A percentile compares a stretch with the other conserved stretches of the same genome.
Conservation (phyloP, 208 protist species). For the Trypanosoma lewisi region DNA sequence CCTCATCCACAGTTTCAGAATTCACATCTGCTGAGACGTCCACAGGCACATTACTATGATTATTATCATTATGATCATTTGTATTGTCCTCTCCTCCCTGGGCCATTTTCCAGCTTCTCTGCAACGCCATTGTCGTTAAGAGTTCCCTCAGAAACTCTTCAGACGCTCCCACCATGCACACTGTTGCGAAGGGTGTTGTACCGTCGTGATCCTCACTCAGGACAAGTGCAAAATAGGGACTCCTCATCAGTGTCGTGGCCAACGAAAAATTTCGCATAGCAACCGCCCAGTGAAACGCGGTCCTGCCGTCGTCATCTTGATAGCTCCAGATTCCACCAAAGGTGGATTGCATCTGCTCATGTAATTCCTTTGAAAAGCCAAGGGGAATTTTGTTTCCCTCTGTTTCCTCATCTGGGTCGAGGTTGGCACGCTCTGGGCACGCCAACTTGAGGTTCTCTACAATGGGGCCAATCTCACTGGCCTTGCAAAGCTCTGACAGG, state of each 20-base stretch:
- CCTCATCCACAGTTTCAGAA: not conserved
- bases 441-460: slow-evolving; percentile 39
- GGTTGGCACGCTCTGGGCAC: slow-evolving; percentile 12
- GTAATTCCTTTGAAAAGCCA: slow-evolving; percentile 1
- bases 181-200: slow-evolving; percentile 73
- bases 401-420: not conserved
- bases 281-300: slow-evolving; percentile 87
- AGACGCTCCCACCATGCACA: slow-evolving; percentile 72
- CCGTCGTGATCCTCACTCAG: slow-evolving; percentile 72
- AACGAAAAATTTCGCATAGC: slow-evolving; percentile 76
- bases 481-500: slow-evolving; percentile 73
- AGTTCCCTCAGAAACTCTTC: slow-evolving; percentile 56
- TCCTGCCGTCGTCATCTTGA: slow-evolving; percentile 84
- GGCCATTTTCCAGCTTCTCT: slow-evolving; percentile 20
- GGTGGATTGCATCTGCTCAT: slow-evolving; percentile 24
- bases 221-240: slow-evolving; percentile 58
- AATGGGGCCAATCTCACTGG: slow-evolving; percentile 51
- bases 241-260: slow-evolving; percentile 49
- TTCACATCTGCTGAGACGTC: not conserved
- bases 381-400: not conserved
- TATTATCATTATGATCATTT: too few species aligned
- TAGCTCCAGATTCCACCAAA: slow-evolving; percentile 63
- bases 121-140: slow-evolving; percentile 30
- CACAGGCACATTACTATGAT: not conserved
- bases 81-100: not conserved